These are phyloP conservation scores for Linnemannia hyalina DNA, from an alignment of 192 early-diverging fungal species.

Conservation along the genomic window DNA sequence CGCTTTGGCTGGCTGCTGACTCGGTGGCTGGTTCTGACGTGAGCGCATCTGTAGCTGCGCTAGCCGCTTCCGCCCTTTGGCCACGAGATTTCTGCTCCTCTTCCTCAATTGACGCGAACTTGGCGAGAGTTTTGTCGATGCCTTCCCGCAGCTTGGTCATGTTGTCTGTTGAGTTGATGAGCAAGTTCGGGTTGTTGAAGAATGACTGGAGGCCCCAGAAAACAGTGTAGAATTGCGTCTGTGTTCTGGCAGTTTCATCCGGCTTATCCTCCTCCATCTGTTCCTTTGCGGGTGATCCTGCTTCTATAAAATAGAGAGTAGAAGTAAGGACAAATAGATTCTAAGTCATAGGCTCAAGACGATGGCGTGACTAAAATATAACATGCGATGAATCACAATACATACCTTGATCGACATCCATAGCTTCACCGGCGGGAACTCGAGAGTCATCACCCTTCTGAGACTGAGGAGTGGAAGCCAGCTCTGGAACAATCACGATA, in stretches of 20 bases:
- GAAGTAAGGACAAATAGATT: no score
- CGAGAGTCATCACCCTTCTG: neutral
- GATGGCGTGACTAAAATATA: neutral
- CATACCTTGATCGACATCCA: constrained; percentile 49
- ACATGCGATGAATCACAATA: neutral
- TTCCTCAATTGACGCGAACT: constrained; percentile 46
- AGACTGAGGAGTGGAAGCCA: constrained; percentile 6
- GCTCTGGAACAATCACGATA: constrained; percentile 59
- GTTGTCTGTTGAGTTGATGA: constrained; percentile 53
- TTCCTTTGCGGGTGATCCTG: neutral
- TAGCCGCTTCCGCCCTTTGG: constrained; percentile 3
- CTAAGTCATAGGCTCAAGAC: neutral
- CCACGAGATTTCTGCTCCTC: constrained; percentile 32
- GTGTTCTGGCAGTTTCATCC: neutral
- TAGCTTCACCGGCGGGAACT: constrained; percentile 9
- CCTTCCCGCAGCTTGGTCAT: constrained; percentile 28
- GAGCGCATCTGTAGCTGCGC: neutral
- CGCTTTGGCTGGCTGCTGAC: neutral
- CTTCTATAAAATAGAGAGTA: neutral
- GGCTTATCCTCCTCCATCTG: neutral
- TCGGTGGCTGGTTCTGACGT: neutral
- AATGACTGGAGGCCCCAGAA: constrained; percentile 87
- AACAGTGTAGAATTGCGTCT: constrained; percentile 69
- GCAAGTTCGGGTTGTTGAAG: constrained; percentile 76
- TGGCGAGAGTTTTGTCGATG: constrained; percentile 53